Evolutionary conservation across 345 rosid species (phyloP), one percentile per base, ranked within the genome.

Genomic region (Triadica sebifera): DNA sequence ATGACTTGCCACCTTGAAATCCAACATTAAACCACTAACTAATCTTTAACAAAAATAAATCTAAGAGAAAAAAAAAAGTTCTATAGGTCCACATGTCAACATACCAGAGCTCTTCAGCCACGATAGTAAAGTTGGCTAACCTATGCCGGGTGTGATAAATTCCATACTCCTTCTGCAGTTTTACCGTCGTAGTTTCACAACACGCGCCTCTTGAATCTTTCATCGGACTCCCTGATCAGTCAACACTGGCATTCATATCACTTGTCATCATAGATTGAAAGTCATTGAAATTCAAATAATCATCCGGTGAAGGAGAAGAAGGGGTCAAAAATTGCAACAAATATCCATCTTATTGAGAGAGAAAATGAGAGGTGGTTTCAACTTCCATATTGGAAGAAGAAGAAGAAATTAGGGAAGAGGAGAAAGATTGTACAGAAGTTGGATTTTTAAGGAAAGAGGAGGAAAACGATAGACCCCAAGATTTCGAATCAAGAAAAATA

Each of bases 81-180:
- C 4, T 10, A 49, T 51, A 10, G 3, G 4, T 45, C 47, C 25
- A 49, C 47, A 57, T 0, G 50, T 57, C 56, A 13, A 81, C 77
- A 29, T 59, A 91, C 98, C 98, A 93, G 71, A 90, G 87, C 77
- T 90, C 96, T 85, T 91, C 97, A 34, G 90, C 94, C n/a, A 91
- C 90, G 5, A 94, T 88, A 4, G 89, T 97, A 50, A 96, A 87
- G 82, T 93, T 97, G 0, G 98, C 97, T 78, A 94, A 57, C 75
- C 88, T 80, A 20, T 97, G 97, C 73, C 98, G 94, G 58, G 97
- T 94, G 45, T 96, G 97, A 60, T 94, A 92, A 77, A 97, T 84
- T 80, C 91, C 77, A 75, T 93, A 93, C 6, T 89, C 93, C 81
- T 93, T 93, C 87, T 91, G 98, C 45, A 94, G 57, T 80, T 79